Conservation (phyloP, 2,329 filamentous ascomycete species). For the Claviceps sorghi region DNA sequence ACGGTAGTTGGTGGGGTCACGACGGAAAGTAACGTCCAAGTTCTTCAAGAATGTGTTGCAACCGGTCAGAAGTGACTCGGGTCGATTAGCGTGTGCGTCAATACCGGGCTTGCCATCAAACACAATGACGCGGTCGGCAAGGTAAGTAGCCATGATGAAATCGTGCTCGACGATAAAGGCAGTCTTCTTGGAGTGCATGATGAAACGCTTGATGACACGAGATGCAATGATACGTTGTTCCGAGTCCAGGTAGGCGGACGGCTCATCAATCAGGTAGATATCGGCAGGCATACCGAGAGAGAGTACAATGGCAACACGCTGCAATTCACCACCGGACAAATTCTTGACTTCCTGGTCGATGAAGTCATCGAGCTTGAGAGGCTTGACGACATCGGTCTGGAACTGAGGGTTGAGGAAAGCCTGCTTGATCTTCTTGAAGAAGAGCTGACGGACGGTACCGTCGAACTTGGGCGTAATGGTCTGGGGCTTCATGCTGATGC, state of each 20-base stretch:
- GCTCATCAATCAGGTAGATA: slow-evolving; percentile 97
- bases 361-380: slow-evolving; percentile 97
- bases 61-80: slow-evolving; percentile 83
- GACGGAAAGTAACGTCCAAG: slow-evolving; percentile 94
- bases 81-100: slow-evolving; percentile 72
- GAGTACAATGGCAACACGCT: slow-evolving; percentile 95
- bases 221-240: slow-evolving; percentile 97
- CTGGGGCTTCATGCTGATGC: slow-evolving; percentile 98
- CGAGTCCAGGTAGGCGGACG: slow-evolving; percentile 92
- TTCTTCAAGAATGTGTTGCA: slow-evolving; percentile 97
- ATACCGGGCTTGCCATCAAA: slow-evolving; percentile 91
- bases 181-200: slow-evolving; percentile 99
- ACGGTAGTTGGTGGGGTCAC: slow-evolving; percentile 88
- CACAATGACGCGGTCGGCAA: slow-evolving; percentile 90
- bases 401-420: slow-evolving; percentile 95
- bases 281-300: slow-evolving; percentile 92
- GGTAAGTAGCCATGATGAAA: slow-evolving; percentile 82
- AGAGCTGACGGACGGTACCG: slow-evolving; percentile 90
- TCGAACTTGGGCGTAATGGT: slow-evolving; percentile 98
- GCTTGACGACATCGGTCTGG: slow-evolving; percentile 98
- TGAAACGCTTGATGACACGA: slow-evolving; percentile 97
- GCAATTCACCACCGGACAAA: slow-evolving; percentile 96
- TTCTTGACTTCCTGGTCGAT: slow-evolving; percentile 99
- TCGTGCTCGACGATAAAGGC: slow-evolving; percentile 99
- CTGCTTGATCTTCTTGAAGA: slow-evolving; percentile 99